Conservation (phyloP, 306 rosid genomes). For the Fagus crenata region DNA sequence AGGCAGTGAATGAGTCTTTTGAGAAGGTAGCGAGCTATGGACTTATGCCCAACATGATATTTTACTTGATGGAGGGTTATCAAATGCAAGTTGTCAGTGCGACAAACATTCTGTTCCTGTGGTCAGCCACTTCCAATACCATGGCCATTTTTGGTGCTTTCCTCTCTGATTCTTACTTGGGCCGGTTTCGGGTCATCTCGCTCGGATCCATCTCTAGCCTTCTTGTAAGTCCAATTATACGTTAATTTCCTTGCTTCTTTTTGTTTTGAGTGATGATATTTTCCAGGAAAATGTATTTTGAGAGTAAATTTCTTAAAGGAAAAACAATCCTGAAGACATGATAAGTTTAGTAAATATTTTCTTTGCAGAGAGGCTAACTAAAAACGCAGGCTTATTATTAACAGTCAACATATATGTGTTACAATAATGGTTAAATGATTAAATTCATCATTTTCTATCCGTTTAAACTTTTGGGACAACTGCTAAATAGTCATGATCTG, state of each 20-base stretch:
- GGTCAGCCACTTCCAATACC: slow-evolving; percentile 47
- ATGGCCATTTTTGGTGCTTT: slow-evolving; percentile 55
- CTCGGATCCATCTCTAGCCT: slow-evolving; percentile 50
- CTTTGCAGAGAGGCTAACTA: too few species aligned
- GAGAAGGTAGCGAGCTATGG: slow-evolving; percentile 53
- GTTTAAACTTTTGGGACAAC: too few species aligned
- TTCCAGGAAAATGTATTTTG: neutral
- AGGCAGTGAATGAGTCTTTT: slow-evolving; percentile 49
- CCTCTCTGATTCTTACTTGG: slow-evolving; percentile 51
- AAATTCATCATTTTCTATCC: too few species aligned
- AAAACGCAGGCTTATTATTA: too few species aligned
- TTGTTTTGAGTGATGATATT: neutral
- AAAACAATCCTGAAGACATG: neutral
- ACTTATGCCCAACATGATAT: slow-evolving; percentile 50
- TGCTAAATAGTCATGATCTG: too few species aligned
- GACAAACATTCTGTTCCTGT: slow-evolving; percentile 33
- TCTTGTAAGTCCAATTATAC: slow-evolving; percentile 34
- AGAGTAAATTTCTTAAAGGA: too few species aligned
- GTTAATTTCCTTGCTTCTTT: neutral
- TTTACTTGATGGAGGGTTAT: slow-evolving; percentile 41
- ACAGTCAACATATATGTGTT: too few species aligned
- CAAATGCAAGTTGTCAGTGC: slow-evolving; percentile 33
- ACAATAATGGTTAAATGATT: too few species aligned
- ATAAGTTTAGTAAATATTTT: too few species aligned
- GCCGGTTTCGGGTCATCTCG: slow-evolving; percentile 42